Conservation (phyloP, 1,284 basidiomycete species). For the Thecaphora frezii region DNA sequence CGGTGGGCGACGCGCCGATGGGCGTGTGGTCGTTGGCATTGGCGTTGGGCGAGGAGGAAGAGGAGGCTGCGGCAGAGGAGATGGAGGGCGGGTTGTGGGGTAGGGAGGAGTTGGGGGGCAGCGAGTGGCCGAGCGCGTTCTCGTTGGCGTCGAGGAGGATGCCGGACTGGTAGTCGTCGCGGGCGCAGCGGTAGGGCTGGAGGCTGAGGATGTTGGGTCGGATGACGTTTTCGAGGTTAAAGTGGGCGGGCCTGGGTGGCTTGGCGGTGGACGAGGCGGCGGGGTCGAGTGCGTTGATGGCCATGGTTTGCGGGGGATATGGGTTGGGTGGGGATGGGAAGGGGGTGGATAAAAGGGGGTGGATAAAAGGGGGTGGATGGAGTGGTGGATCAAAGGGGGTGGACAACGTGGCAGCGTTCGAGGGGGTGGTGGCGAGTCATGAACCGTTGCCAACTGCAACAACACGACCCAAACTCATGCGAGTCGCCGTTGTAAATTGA, state of each 20-base stretch:
- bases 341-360: no score
- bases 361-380: no score
- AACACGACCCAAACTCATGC: no score
- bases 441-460: no score
- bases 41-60: not conserved
- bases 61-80: not conserved
- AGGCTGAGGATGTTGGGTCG: conserved; percentile 90
- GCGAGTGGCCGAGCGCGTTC: conserved; percentile 86
- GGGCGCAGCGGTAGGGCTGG: conserved; percentile 89
- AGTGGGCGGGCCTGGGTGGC: conserved; percentile 58
- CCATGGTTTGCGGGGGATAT: conserved; percentile 11
- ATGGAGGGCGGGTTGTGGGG: conserved; percentile 26
- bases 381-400: not conserved
- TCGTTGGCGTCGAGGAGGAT: conserved; percentile 98
- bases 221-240: conserved; percentile 64
- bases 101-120: conserved; percentile 61
- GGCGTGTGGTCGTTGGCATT: not conserved
- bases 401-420: not conserved
- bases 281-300: conserved; percentile 37
- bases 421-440: no score
- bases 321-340: no score
- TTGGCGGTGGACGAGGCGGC: conserved; percentile 14
- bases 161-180: conserved; percentile 91
- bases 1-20: conserved; percentile 12
- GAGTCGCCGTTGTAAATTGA: no score